Evolutionary conservation across 2,329 filamentous ascomycete species (phyloP).

Genomic region (Pseudomassariella vexata): DNA sequence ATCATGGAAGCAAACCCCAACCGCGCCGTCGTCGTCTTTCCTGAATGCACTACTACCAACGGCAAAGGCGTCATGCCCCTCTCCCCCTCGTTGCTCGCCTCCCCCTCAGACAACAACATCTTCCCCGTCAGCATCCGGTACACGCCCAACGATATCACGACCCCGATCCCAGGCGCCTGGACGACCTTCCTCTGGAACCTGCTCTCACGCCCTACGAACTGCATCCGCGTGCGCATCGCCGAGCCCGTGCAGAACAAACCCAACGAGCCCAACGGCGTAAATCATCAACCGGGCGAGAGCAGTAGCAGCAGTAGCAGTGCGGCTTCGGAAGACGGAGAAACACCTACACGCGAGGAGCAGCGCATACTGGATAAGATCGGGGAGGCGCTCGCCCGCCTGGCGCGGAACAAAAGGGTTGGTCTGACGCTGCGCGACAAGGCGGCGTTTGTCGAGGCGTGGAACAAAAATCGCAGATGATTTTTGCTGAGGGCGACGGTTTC

Average conservation of each 20-base stretch:
- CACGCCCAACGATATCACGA: slow-evolving; percentile 82
- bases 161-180: slow-evolving; percentile 74
- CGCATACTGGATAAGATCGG: slow-evolving; percentile 71
- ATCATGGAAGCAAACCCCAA: slow-evolving; percentile 64
- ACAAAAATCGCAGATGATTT: slow-evolving; percentile 32
- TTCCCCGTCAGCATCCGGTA: slow-evolving; percentile 91
- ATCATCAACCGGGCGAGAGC: slow-evolving; percentile 16
- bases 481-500: background rate
- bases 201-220: slow-evolving; percentile 78
- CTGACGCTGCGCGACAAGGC: slow-evolving; percentile 78
- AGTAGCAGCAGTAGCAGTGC: slow-evolving; percentile 9
- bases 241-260: slow-evolving; percentile 56
- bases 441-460: slow-evolving; percentile 69
- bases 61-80: slow-evolving; percentile 84
- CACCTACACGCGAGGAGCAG: slow-evolving; percentile 53
- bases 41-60: slow-evolving; percentile 92
- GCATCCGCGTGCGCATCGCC: slow-evolving; percentile 85
- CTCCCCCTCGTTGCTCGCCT: slow-evolving; percentile 68
- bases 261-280: background rate
- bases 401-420: slow-evolving; percentile 82
- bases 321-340: slow-evolving; percentile 16
- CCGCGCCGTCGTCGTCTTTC: slow-evolving; percentile 79
- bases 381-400: slow-evolving; percentile 80
- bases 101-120: slow-evolving; percentile 64
- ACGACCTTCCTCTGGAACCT: slow-evolving; percentile 77